Base-by-base conservation (phyloP, 331 rosid genomes). In the Malus hybrid region DNA sequence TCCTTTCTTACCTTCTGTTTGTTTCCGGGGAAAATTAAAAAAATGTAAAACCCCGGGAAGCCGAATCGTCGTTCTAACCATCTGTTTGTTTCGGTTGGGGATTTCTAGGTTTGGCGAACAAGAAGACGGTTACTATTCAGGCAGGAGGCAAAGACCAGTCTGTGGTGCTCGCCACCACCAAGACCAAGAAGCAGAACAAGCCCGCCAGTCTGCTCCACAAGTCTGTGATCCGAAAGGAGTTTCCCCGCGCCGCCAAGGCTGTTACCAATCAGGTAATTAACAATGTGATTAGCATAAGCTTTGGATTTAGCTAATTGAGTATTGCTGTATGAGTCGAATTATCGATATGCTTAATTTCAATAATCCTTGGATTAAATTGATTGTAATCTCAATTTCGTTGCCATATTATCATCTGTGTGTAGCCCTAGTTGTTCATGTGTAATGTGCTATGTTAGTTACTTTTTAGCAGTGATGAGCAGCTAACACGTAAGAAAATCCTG, bases 171-270 rank as follows among this genome's bases (percentile, higher is more conserved):
- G 97, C 93, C 19, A 95, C 98, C 3, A 89, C 90, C 0, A 92
- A 92, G 90, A 84, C 93, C 42, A 95, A 86, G 96, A 95, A 95
- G 36, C 99, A 95, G 65, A 95, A 83, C 87, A 90, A 90, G 71
- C 99, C 99, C 9, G 78, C 96, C 15, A 82, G 90, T 8, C 58
- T 82, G 81, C 86, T 86, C 63, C 97, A 95, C 82, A 95, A 89
- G 77, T 95, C 97, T 39, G 79, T 90, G 74, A 83, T 95, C 97
- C 89, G 89, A 76, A 95, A 95, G 83, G 98, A 95, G 81, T 92
- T 95, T 83, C 28, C 84, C 1, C 88, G 93, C 75, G 87, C 89
- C 96, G 93, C 93, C 8, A 87, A 90, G 60, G 93, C 99, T 18
- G 93, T 95, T 34, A 52, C 66, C 29, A 95, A 92, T 72, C 99